Evolutionary conservation across 1,284 basidiomycete genomes (phyloP), one percentile per base, ranked within the genome.

Genomic region (Fomitopsis betulina): DNA sequence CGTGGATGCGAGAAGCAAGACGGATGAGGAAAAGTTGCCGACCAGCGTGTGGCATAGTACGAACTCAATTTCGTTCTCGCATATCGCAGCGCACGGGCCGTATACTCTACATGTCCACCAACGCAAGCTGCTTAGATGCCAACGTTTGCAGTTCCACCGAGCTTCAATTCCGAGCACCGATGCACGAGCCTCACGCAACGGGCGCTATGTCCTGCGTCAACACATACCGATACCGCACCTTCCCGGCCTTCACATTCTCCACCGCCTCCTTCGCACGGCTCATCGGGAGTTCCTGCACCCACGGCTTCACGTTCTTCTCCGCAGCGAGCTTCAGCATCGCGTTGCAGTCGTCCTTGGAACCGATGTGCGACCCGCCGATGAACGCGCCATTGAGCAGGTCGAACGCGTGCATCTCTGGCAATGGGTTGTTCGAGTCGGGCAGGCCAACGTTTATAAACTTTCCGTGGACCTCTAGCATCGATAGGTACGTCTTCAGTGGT

Each of bases 291-390:
- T 80, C 77, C 66, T 82, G 73, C 73, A 72, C 68, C 71, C 76
- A 79, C 8, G 78, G 77, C 63, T 77, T 75, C 63, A 82, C 70
- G 33, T 72, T 70, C 69, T 85, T 81, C 63, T 85, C 76, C 15
- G 76, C 79, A 3, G 82, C 83, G 33, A 86, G 73, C 60, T 81
- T 63, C 53, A 85, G 71, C 85, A 87, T 87, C 53, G 76, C 74
- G n/a, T 79, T 67, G n/a, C 76, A 80, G 68, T 88, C 86, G 58
- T 76, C 76, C 73, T 84, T 86, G 70, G 75, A 82, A 38, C 85
- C 86, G 57, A 88, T 83, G 70, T 81, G 77, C 42, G 71, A 75
- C 42, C 75, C 78, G 32, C 76, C 75, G 55, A 71, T 60, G 59
- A 61, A 70, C 66, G 73, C 67, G 64, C 74, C 71, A 60, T 73